A percentile compares a stretch with the other conserved stretches of the same genome.
phyloP scores from a whole-genome alignment of 2,329 filamentous ascomycete species.

The Colletotrichum incanum region DNA sequence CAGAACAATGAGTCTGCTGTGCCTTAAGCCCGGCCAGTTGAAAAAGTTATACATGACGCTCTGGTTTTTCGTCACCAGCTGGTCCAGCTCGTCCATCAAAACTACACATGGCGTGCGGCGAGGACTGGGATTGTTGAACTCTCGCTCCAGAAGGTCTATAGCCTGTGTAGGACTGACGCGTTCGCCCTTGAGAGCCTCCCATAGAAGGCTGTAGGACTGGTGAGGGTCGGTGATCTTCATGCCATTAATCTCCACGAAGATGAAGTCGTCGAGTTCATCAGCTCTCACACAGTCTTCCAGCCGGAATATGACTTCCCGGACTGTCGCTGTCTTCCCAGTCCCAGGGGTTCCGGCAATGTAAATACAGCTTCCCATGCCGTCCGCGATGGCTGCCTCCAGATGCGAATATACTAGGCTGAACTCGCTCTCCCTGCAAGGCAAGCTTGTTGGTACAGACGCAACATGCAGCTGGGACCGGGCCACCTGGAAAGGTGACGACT shows the following conservation, averaged over 20 bases:
- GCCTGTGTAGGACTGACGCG: constrained; percentile 93
- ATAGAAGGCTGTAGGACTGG: constrained; percentile 93
- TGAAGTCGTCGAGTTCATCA: constrained; percentile 97
- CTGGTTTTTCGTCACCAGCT: constrained; percentile 97
- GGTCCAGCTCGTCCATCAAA: constrained; percentile 97
- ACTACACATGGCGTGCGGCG: constrained; percentile 95
- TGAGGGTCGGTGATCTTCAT: constrained; percentile 99
- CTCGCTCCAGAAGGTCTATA: constrained; percentile 89
- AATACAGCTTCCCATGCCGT: constrained; percentile 95
- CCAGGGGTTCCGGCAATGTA: constrained; percentile 99
- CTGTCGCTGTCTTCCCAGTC: constrained; percentile 97
- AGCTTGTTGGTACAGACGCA: constrained; percentile 88
- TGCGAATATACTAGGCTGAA: constrained; percentile 95
- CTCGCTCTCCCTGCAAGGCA: constrained; percentile 93
- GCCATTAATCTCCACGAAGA: constrained; percentile 99
- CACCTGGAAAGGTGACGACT: constrained; percentile 91
- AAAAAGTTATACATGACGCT: constrained; percentile 99
- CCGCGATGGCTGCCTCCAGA: constrained; percentile 92
- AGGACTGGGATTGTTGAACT: constrained; percentile 93
- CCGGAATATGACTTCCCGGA: constrained; percentile 92
- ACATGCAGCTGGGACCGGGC: constrained; percentile 93
- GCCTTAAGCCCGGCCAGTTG: constrained; percentile 95
- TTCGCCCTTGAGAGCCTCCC: constrained; percentile 96
- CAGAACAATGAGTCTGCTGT: constrained; percentile 94
- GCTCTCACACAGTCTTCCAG: constrained; percentile 89